Conservation (phyloP, 2,329 filamentous ascomycete species). For the Meredithiella fracta region DNA sequence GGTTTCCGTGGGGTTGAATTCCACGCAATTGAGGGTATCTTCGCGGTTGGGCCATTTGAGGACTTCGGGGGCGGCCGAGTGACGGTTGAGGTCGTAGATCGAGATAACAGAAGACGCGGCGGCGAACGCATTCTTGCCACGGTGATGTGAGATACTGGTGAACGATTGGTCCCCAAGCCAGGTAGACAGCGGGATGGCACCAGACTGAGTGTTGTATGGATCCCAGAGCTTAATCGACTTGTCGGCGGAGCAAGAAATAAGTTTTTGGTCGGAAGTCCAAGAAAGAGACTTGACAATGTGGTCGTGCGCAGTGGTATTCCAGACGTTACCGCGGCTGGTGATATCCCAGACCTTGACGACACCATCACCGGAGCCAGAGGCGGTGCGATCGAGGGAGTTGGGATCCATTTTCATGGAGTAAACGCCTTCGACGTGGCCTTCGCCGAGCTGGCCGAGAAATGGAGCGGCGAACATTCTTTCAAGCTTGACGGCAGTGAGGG, state of each 20-base stretch:
- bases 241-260: conserved; percentile 77
- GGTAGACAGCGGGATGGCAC: conserved; percentile 58
- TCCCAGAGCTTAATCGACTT: conserved; percentile 81
- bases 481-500: conserved; percentile 66
- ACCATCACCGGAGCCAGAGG: conserved; percentile 78
- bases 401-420: conserved; percentile 72
- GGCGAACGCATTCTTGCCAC: conserved; percentile 63
- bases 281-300: conserved; percentile 84
- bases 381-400: conserved; percentile 54
- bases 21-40: conserved; percentile 76
- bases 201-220: conserved; percentile 57
- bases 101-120: conserved; percentile 62
- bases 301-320: conserved; percentile 70
- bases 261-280: conserved; percentile 73
- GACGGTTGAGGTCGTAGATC: conserved; percentile 73
- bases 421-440: conserved; percentile 76
- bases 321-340: conserved; percentile 53
- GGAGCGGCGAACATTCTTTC: conserved; percentile 57
- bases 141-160: conserved; percentile 69
- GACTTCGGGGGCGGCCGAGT: conserved; percentile 65
- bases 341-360: conserved; percentile 87
- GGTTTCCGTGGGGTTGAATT: conserved; percentile 90
- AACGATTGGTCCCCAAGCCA: conserved; percentile 76
- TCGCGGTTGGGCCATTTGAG: conserved; percentile 75
- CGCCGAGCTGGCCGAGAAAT: conserved; percentile 73